These are phyloP conservation scores for Nyssa sinensis DNA, from an alignment of 148 eudicot species.

Conservation along the genomic window DNA sequence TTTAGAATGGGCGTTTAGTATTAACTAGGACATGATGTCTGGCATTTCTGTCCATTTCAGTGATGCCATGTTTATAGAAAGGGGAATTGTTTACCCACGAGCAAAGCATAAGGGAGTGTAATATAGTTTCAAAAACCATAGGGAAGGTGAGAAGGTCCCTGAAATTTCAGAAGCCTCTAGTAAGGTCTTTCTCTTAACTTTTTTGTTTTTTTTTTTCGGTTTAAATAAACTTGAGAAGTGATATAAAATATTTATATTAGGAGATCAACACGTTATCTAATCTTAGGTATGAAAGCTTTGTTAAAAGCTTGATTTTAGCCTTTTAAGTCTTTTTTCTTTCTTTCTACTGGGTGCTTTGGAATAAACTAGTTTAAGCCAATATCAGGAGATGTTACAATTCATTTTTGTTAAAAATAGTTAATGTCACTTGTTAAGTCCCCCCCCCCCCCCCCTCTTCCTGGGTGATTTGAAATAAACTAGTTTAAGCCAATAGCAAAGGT, in stretches of 20 bases:
- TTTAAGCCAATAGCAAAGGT: too few relatives aligned
- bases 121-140: neutral
- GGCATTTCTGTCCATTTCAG: neutral
- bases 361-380: too few relatives aligned
- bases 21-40: neutral
- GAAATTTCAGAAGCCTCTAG: neutral
- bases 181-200: neutral
- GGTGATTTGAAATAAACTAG: neutral
- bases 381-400: too few relatives aligned
- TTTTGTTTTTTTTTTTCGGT: neutral
- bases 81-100: neutral
- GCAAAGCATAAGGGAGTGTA: neutral
- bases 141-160: neutral
- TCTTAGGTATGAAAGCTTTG: neutral
- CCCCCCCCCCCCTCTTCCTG: too few relatives aligned
- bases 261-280: neutral
- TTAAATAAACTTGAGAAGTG: neutral
- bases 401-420: too few relatives aligned
- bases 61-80: neutral
- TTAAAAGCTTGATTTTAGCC: neutral
- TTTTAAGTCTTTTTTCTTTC: neutral
- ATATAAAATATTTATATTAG: neutral
- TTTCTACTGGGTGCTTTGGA: neutral
- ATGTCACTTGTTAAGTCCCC: too few relatives aligned
- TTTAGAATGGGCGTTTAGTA: neutral